Evolutionary conservation across 306 rosid species (phyloP).

Genomic region (Quercus robur): DNA sequence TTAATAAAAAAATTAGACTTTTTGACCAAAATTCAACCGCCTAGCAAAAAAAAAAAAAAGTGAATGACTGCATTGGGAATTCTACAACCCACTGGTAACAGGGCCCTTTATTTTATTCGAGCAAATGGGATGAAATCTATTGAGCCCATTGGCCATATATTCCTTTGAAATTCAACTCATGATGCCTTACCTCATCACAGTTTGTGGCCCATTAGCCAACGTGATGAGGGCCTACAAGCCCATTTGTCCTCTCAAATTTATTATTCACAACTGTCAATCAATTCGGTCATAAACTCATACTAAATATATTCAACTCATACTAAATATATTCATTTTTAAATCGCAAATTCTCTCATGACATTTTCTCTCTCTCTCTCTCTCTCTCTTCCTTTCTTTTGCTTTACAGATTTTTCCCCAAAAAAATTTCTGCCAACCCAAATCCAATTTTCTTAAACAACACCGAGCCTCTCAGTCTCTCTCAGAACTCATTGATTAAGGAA

Average conservation of each 20-base stretch:
- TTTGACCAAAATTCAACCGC: too few relatives aligned
- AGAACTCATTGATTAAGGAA: not conserved
- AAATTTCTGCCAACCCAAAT: not conserved
- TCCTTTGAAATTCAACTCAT: too few relatives aligned
- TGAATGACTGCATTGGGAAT: too few relatives aligned
- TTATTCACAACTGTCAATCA: not conserved
- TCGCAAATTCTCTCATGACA: not conserved
- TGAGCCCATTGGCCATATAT: too few relatives aligned
- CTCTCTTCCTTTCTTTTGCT: not conserved
- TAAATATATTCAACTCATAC: too few relatives aligned
- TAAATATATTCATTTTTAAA: not conserved
- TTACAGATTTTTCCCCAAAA: not conserved
- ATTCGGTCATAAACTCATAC: not conserved
- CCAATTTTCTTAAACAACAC: not conserved
- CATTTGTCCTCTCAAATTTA: not conserved
- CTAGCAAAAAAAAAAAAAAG: too few relatives aligned
- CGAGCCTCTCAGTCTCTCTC: too few relatives aligned
- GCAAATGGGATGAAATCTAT: too few relatives aligned
- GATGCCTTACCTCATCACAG: not conserved
- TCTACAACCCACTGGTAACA: too few relatives aligned
- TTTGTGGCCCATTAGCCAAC: not conserved
- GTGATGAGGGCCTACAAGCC: not conserved
- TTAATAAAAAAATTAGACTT: too few relatives aligned
- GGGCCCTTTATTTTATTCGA: too few relatives aligned
- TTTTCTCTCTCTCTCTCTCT: not conserved